Evolutionary conservation across 331 rosid species (phyloP), one percentile per base, ranked within the genome.

Genomic region (Telfairia occidentalis): DNA sequence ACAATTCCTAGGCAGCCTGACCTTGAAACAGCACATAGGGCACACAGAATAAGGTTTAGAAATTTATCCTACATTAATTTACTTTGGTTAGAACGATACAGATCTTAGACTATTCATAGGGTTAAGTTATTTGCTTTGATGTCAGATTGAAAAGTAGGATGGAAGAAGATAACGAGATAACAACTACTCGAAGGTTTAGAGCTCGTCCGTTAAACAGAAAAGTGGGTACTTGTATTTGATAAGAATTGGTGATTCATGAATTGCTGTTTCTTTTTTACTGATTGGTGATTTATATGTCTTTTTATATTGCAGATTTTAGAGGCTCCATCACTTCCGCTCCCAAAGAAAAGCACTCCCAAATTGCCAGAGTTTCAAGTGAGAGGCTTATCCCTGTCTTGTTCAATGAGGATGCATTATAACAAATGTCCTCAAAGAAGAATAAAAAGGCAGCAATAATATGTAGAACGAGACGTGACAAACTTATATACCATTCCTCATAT

Each of bases 191-290:
- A 64, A 86, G 87, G 81, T 90, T 95, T 81, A 92, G 87, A 90
- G 97, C 99, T 42, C 96, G 93, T 16, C 99, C 96, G 1, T 77
- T 95, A 72, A 95, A 95, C 83, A 85, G 87, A 92, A 95, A 95
- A 87, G 99, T 95, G 49, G 55, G 92, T 90, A 83, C 80, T 77
- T 78, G 15, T 73, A 71, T 61, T 65, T n/a, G 29, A 69, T 59
- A 73, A 32, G 29, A 74, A 9, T 76, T 23, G 32, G 74, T 46
- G 50, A 30, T 76, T n/a, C 30, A 21, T 79, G 74, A 28, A 61
- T 34, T 42, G 24, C 40, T 59, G 71, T 58, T 45, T 65, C 32
- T 21, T 74, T 32, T 72, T 9, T 57, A 64, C 49, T 75, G 76
- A 64, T 77, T 65, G 78, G 9, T 76, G 59, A 42, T 71, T 80